Conservation (phyloP, 805 yeast genomes). For the Metschnikowia kofuensis region DNA sequence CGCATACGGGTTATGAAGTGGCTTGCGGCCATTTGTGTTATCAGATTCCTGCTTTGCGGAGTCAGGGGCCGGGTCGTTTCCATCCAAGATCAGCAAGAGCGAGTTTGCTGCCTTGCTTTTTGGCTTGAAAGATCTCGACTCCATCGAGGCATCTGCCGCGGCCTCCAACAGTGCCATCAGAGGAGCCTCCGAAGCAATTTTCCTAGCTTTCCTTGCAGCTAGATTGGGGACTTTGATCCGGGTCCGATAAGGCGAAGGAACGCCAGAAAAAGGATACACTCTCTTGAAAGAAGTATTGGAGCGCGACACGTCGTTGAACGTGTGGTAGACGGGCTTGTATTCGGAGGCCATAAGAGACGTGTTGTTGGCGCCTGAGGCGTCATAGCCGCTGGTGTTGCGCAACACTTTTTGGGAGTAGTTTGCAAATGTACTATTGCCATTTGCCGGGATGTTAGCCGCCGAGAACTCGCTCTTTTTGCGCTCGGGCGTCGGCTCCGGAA, state of each 20-base stretch:
- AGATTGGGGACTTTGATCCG: slow-evolving; percentile 34
- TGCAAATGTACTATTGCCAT: slow-evolving; percentile 14
- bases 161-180: slow-evolving; percentile 2
- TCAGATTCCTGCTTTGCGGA: too few relatives aligned
- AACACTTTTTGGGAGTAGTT: slow-evolving; percentile 30
- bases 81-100: slow-evolving; percentile 42
- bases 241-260: slow-evolving; percentile 44
- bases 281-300: slow-evolving; percentile 33
- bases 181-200: slow-evolving; percentile 10
- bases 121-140: slow-evolving; percentile 20
- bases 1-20: slow-evolving; percentile 18
- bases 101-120: slow-evolving; percentile 50
- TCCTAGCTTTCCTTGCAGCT: slow-evolving; percentile 14
- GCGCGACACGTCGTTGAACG: slow-evolving; percentile 24
- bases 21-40: neutral
- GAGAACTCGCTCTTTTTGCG: neutral
- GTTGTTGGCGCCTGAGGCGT: slow-evolving; percentile 14
- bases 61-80: slow-evolving; percentile 7
- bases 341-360: slow-evolving; percentile 31
- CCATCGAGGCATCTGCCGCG: slow-evolving; percentile 4
- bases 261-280: slow-evolving; percentile 44
- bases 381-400: slow-evolving; percentile 22
- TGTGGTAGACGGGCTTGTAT: slow-evolving; percentile 37
- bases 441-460: slow-evolving; percentile 1
- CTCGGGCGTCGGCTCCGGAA: slow-evolving; percentile 9